A percentile compares a stretch with the other conserved stretches of the same genome.
Evolutionary conservation across 306 rosid species (phyloP).

Genomic region (Casuarina cunninghamiana): DNA sequence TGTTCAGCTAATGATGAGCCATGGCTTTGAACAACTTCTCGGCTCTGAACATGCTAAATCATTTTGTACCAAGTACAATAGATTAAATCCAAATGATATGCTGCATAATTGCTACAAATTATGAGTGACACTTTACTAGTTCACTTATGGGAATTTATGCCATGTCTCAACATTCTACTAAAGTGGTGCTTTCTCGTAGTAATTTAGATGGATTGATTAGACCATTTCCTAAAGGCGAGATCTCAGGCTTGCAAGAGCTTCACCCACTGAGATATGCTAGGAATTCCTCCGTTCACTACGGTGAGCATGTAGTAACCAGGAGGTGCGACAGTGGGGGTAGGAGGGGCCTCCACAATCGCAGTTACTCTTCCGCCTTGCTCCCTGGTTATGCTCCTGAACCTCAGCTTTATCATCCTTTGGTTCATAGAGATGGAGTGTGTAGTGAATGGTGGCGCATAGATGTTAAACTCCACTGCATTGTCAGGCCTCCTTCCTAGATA

Average conservation of each 20-base stretch:
- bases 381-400: conserved; percentile 35
- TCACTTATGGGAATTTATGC: neutral
- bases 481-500: conserved; percentile 28
- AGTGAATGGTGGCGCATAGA: conserved; percentile 70
- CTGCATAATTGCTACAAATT: neutral
- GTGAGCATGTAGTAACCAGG: conserved; percentile 70
- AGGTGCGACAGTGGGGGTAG: conserved; percentile 62
- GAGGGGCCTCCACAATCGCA: conserved; percentile 65
- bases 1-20: too few species aligned
- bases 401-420: conserved; percentile 70
- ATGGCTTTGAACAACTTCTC: neutral
- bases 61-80: neutral
- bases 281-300: conserved; percentile 62
- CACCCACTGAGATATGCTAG: conserved; percentile 69
- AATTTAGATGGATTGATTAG: neutral
- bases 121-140: neutral
- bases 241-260: conserved; percentile 32
- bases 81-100: neutral
- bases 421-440: conserved; percentile 77
- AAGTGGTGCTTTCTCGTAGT: neutral
- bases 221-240: too few species aligned
- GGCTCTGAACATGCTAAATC: neutral
- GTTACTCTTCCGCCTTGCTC: conserved; percentile 31
- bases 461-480: conserved; percentile 40
- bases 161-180: neutral